Evolutionary conservation across 768 basidiomycete genomes (phyloP), one percentile per base, ranked within the genome.

Genomic region (Tephrocybe sp.): DNA sequence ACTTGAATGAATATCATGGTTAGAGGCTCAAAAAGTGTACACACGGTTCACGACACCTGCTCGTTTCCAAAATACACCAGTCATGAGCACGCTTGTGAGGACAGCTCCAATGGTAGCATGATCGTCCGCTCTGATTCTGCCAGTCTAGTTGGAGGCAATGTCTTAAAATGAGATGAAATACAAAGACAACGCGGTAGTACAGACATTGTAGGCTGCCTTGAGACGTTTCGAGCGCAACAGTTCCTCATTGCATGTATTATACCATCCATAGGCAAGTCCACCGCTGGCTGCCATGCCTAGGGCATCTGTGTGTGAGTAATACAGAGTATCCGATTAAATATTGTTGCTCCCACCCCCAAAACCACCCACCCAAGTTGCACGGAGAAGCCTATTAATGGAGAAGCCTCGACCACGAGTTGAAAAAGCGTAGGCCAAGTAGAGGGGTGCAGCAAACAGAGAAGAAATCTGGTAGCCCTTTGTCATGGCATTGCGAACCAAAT

Each of bases 331-430:
- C 6, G 32, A 40, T 14, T 12, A 49, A n/a, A 41, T 22, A 7
- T 12, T 19, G 10, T 26, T 5, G 14, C 23, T 41, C 71, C 34
- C 60, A 83, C 89, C 89, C 44, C 68, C 69, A 14, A 77, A 64
- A 26, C 89, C 85, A 14, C 85, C 84, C 4, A 84, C 60, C 89
- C 87, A 90, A 13, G 86, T 86, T 30, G 87, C 82, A 11, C 87
- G 81, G 32, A 91, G 72, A 13, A 84, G 59, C 22, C 77, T 77
- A 59, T 87, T 90, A 35, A 84, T 58, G 6, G 76, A 77, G 49
- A 89, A 68, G 12, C 70, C 65, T 30, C 78, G 72, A 7, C 86
- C 82, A 51, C 76, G 80, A 55, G 80, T 75, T 31, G 73, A 70
- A 31, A 87, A 56, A 10, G 79, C 64, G 54, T 81, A 76, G 0